These are phyloP conservation scores for Beauveria medogensis DNA, from an alignment of 2,329 filamentous ascomycete species.

Conservation along the genomic window DNA sequence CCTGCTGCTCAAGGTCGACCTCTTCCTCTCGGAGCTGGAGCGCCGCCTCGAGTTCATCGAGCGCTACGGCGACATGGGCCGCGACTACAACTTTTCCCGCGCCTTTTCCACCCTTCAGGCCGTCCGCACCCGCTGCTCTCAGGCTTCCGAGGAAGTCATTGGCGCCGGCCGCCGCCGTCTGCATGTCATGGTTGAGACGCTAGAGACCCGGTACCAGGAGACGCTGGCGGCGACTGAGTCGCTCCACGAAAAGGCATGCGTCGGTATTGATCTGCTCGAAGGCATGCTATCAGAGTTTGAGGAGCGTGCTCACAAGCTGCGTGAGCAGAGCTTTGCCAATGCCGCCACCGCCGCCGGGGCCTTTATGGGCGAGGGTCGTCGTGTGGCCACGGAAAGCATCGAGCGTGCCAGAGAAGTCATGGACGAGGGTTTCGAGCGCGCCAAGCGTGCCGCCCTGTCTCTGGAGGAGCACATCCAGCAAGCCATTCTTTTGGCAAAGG, in stretches of 20 bases:
- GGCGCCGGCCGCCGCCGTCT: conserved; percentile 78
- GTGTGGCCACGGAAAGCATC: conserved; percentile 72
- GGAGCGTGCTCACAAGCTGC: conserved; percentile 67
- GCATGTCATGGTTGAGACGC: conserved; percentile 83
- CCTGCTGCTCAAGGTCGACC: conserved; percentile 59
- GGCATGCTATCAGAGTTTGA: conserved; percentile 81
- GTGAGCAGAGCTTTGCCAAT: conserved; percentile 63
- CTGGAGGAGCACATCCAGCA: conserved; percentile 78
- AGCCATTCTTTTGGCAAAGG: conserved; percentile 65
- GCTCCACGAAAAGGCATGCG: conserved; percentile 82
- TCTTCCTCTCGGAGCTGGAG: conserved; percentile 80
- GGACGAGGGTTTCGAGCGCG: conserved; percentile 73
- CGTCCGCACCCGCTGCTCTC: conserved; percentile 79
- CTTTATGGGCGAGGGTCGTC: conserved; percentile 69
- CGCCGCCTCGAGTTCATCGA: conserved; percentile 82
- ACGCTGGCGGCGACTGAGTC: conserved; percentile 78
- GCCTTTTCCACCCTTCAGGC: conserved; percentile 81
- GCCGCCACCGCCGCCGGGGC: conserved; percentile 59
- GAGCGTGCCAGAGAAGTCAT: conserved; percentile 67
- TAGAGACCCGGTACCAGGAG: conserved; percentile 82
- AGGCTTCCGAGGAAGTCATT: conserved; percentile 83
- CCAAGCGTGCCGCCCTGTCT: conserved; percentile 71
- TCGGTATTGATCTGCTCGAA: conserved; percentile 81
- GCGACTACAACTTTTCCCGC: conserved; percentile 76
- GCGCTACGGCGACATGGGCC: conserved; percentile 71